Base-by-base conservation (phyloP, 768 basidiomycete genomes). In the Arthromyces matolae region DNA sequence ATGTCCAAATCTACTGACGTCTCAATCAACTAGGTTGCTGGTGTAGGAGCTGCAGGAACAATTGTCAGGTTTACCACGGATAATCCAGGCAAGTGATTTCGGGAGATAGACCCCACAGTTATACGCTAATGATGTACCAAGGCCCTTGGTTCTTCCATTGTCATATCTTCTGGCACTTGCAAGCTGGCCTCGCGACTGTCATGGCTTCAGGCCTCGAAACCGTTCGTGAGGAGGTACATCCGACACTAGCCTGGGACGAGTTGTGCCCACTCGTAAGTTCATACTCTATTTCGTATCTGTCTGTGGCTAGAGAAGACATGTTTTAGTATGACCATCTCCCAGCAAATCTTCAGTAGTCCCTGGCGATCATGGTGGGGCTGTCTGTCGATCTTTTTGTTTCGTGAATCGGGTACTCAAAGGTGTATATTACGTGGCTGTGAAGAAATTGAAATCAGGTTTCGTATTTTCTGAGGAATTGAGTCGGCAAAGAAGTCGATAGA, bases 21-120 rank as follows among this genome's bases (percentile, higher is more conserved):
- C n/a, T n/a, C n/a, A n/a, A n/a, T n/a, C n/a, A n/a, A n/a, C n/a
- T 19, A 62, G 57, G 50, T 53, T 23, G 47, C 53, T 9, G 58
- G 42, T 20, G 45, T 55, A 5, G 60, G 58, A 20, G 24, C 37
- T 14, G 53, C 50, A 2, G 58, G 58, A 5, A 57, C 46, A 12
- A 75, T 69, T 1, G 48, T 84, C 34, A 72, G 80, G 9, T 83
- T 80, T 67, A 56, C 63, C 8, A 81, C 81, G 4, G 76, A 82
- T 53, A 20, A 80, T 79, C 59, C 66, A 79, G 0, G 82, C 79
- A 47, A 38, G 47, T 53, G 31, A 3, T 10, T 8, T 41, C 12
- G 22, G 22, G 9, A n/a, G 14, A 10, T 13, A 28, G 10, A 12
- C 1, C n/a, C n/a, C n/a, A n/a, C 16, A 8, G 5, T 19, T 9